Base-by-base conservation (phyloP, 768 basidiomycete genomes). In the Suillus clintonianus region DNA sequence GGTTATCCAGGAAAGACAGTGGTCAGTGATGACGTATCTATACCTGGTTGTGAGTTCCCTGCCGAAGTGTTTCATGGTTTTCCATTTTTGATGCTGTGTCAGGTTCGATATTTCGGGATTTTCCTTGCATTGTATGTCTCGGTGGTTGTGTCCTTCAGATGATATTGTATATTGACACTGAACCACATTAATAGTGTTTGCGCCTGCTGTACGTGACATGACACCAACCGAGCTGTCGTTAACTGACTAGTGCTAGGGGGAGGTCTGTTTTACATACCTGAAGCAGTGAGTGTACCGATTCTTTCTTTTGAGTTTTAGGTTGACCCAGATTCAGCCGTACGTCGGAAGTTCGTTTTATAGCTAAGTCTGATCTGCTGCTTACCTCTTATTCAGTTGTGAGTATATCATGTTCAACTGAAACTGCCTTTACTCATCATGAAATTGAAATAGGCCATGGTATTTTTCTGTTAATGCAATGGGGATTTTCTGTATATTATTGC, bases 101-200 rank as follows among this genome's bases (percentile, higher is more conserved):
- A 57, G 56, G 56, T 57, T 30, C 56, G 56, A 39, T 56, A 56
- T 24, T 56, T 56, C 24, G 55, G 55, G 10, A 15, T 56, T 5
- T 19, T 39, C 22, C 2, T 56, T 56, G 55, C 22, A 39, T 9
- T 56, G 55, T 56, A 39, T 1, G 55, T 36, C 36, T n/a, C 9
- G 4, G 55, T 17, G 5, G 36, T 27, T 17, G 22, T 39, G 2
- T 56, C 22, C 15, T 56, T 5, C 2, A 27, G 36, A 56, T 24
- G 14, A 2, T 55, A 17, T 56, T 17, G 37, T 10, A 6, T 19
- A 2, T 39, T 56, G 55, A 56, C 9, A 14, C 4, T 27, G 14
- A 27, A 6, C 3, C 43, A 27, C 2, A 3, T 27, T n/a, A n/a
- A 8, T 39, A 56, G 55, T 0, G 8, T 27, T 36, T 22, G 13